A percentile compares a stretch with the other conserved stretches of the same genome.
Conservation (phyloP, 164 flowering plant species). For the Protea cynaroides region DNA sequence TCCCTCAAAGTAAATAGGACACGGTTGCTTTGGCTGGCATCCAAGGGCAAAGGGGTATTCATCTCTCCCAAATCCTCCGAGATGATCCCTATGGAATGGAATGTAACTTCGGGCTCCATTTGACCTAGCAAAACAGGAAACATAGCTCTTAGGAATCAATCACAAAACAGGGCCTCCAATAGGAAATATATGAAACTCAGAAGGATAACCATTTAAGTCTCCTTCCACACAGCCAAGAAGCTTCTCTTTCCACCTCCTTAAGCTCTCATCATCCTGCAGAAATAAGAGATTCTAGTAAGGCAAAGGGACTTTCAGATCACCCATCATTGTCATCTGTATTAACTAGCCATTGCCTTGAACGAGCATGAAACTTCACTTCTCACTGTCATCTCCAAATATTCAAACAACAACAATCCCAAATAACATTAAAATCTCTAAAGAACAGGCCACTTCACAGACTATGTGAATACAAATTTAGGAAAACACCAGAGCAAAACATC, state of each 20-base stretch:
- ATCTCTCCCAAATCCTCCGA: conserved; percentile 47
- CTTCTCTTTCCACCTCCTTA: conserved; percentile 85
- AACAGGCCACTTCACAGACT: too few species aligned
- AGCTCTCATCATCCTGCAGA: conserved; percentile 76
- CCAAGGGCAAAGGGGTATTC: conserved; percentile 40
- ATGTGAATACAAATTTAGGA: too few species aligned
- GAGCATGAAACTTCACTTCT: not conserved
- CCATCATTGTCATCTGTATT: not conserved
- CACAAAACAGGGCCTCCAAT: not conserved
- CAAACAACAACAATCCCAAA: not conserved
- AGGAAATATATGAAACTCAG: not conserved
- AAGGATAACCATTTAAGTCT: conserved; percentile 44
- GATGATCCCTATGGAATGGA: conserved; percentile 61
- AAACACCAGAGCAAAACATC: not conserved
- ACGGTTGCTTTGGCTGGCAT: conserved; percentile 23
- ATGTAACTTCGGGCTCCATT: conserved; percentile 69
- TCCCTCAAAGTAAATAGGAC: conserved; percentile 52
- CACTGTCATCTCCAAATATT: not conserved
- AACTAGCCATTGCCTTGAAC: not conserved
- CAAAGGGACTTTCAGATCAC: not conserved
- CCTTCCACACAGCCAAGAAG: conserved; percentile 65
- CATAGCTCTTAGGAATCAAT: not conserved
- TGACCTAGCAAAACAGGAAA: conserved; percentile 30
- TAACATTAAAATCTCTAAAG: not conserved
- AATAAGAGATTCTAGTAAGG: not conserved